Conservation (phyloP, 108 stramenopile species). For the Aurantiochytrium sp. region DNA sequence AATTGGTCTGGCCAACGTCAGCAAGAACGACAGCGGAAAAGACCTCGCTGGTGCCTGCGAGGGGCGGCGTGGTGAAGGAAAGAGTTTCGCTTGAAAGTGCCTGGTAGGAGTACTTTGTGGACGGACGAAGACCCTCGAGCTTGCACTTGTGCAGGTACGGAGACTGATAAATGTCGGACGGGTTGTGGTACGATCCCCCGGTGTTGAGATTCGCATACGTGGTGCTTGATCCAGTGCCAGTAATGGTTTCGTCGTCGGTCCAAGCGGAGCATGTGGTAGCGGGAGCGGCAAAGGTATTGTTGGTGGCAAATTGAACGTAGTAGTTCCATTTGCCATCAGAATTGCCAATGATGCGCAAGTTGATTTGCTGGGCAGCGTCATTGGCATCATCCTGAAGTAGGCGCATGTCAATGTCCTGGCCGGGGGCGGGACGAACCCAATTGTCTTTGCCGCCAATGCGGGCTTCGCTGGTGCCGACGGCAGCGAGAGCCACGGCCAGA, state of each 20-base stretch:
- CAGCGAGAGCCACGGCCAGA: background rate
- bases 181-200: background rate
- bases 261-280: background rate
- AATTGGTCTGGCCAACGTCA: background rate
- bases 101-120: background rate
- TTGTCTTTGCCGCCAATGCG: background rate
- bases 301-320: background rate
- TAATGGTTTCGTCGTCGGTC: background rate
- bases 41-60: background rate
- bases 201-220: background rate
- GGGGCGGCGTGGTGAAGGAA: background rate
- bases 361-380: background rate
- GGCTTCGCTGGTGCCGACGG: background rate
- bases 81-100: background rate
- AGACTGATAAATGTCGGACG: background rate
- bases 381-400: background rate
- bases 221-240: background rate
- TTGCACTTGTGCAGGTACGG: background rate
- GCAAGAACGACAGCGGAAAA: background rate
- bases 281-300: background rate
- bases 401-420: background rate
- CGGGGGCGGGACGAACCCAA: background rate
- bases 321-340: background rate
- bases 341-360: background rate
- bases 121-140: background rate